phyloP scores from a whole-genome alignment of 768 basidiomycete genomes.

The Kwoniella newhampshirensis region DNA sequence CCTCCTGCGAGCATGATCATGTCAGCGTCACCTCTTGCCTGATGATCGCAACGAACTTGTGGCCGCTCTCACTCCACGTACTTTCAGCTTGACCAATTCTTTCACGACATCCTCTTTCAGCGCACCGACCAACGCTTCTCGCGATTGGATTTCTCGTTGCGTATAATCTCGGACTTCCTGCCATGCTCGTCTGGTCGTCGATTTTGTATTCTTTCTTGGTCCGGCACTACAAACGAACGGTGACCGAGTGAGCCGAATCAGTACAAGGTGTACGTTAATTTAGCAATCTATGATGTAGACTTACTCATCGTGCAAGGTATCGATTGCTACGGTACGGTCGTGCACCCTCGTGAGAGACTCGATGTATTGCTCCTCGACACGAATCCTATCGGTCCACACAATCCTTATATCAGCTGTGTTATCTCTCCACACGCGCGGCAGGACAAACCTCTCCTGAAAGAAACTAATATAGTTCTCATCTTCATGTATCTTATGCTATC shows the following conservation, averaged over 20 bases:
- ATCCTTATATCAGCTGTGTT: neutral
- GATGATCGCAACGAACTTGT: neutral
- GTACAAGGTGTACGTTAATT: neutral
- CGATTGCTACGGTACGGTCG: conserved; percentile 67
- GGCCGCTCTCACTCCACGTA: conserved; percentile 53
- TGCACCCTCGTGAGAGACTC: conserved; percentile 73
- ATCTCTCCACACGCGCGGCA: neutral
- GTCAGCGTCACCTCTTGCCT: no score
- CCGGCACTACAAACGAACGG: no score
- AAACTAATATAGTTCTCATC: conserved; percentile 75
- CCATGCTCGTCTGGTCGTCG: conserved; percentile 67
- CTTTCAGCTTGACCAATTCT: conserved; percentile 66
- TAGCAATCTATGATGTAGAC: conserved; percentile 3
- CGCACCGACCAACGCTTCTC: conserved; percentile 73
- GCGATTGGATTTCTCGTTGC: conserved; percentile 79
- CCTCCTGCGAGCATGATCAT: no score
- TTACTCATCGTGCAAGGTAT: conserved; percentile 66
- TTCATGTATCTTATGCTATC: conserved; percentile 46
- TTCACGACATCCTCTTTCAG: conserved; percentile 71
- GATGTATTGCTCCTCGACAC: conserved; percentile 80
- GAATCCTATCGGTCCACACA: conserved; percentile 63
- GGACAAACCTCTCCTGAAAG: conserved; percentile 71
- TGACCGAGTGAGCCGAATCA: neutral
- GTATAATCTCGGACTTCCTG: conserved; percentile 78
- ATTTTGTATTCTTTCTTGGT: conserved; percentile 57